Evolutionary conservation across 495 filamentous ascomycete species (phyloP), one percentile per base, ranked within the genome.

Genomic region (Lophium mytilinum): DNA sequence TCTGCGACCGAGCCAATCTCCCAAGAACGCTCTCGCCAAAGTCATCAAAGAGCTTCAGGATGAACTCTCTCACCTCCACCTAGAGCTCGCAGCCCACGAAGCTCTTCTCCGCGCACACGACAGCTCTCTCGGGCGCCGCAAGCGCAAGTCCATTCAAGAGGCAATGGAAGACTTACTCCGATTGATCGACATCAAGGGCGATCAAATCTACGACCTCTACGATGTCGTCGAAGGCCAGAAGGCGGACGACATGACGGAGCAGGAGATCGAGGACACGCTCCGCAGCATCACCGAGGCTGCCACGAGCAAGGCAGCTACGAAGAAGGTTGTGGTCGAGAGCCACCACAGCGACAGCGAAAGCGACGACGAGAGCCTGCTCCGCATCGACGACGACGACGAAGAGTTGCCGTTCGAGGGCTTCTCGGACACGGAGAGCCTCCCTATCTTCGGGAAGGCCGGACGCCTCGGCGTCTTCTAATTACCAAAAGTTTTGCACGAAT

Each of bases 191-290:
- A 74, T 77, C 57, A 91, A 92, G 69, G 81, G 83, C n/a, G 87
- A 90, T 55, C 88, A 94, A 66, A 84, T 96, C 41, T 96, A 96
- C 67, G 78, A 81, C 8, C 75, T 96, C 7, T 90, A 94, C 57
- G 92, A 97, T 65, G 90, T 95, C 8, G 78, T 95, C 9, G 92
- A 95, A 67, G 89, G 86, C 9, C 84, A 87, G 66, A 88, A 86
- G 73, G 69, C 75, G 50, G 75, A 77, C 18, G 55, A 83, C 51
- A 84, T 91, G 75, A 82, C 73, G 0, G 75, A 81, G 58, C 76
- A 83, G 21, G 80, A 84, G 56, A 75, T 89, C 50, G 86, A 90
- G 54, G 73, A 85, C 35, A 88, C 87, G 0, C 73, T 90, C 10
- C 71, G 79, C 51, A 78, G 76, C 9, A 80, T 83, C 64, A 15